Conservation (phyloP, 495 filamentous ascomycete genomes). For the Daldinia bambusicola region DNA sequence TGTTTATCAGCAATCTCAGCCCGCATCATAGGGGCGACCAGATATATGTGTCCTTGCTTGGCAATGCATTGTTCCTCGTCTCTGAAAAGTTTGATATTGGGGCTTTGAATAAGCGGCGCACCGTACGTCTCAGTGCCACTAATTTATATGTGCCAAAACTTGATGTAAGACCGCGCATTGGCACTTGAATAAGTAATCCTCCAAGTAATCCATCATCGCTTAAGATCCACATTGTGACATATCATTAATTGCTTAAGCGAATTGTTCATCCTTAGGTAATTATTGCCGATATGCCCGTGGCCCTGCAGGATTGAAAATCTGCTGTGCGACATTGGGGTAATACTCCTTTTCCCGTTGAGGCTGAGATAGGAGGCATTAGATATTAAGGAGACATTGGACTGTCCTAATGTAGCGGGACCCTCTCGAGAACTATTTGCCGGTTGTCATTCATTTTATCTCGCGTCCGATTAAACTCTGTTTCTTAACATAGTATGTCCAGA, state of each 20-base stretch:
- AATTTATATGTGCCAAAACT: slow-evolving; percentile 13
- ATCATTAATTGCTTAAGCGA: neutral
- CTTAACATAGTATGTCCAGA: neutral
- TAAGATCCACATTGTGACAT: neutral
- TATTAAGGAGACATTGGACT: neutral
- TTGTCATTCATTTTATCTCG: neutral
- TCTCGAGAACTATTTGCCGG: neutral
- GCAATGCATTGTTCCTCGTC: neutral
- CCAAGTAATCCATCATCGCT: neutral
- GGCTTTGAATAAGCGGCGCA: too few relatives aligned
- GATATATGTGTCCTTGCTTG: too few relatives aligned
- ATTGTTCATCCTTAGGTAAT: neutral
- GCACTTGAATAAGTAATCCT: slow-evolving; percentile 21
- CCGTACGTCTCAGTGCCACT: neutral
- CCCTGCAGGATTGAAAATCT: neutral
- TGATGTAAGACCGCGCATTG: slow-evolving; percentile 27
- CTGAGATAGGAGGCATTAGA: neutral
- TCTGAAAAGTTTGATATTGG: neutral
- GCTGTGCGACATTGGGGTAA: neutral
- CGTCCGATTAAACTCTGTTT: neutral
- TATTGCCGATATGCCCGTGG: neutral
- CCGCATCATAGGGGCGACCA: neutral
- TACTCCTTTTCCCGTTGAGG: neutral
- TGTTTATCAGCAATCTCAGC: neutral
- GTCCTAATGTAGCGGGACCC: neutral